Conservation (phyloP, 2,329 filamentous ascomycete genomes). For the Exophiala calicioides region DNA sequence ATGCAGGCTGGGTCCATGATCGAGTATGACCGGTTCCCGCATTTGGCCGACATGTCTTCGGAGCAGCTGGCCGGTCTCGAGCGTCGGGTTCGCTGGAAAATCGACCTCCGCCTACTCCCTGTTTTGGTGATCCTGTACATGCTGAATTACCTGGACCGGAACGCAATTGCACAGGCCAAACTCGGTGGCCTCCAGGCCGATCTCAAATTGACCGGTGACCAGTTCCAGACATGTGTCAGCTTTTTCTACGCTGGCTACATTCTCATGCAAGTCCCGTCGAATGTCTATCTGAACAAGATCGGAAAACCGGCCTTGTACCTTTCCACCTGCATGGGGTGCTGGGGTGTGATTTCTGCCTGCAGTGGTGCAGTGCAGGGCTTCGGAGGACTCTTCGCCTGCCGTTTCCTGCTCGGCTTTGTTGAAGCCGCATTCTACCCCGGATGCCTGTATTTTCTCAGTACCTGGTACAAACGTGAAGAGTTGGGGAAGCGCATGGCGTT, state of each 20-base stretch:
- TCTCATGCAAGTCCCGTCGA: conserved; percentile 53
- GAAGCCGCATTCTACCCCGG: conserved; percentile 60
- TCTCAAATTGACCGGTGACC: conserved; percentile 33
- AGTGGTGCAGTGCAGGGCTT: conserved; percentile 21
- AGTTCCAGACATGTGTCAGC: conserved; percentile 40
- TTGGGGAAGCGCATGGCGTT: conserved; percentile 47
- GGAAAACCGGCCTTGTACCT: conserved; percentile 52
- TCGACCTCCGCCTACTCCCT: conserved; percentile 68
- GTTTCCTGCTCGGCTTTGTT: conserved; percentile 36
- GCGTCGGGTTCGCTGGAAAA: conserved; percentile 65
- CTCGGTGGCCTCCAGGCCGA: conserved; percentile 55
- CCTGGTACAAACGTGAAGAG: conserved; percentile 45
- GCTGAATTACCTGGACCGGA: conserved; percentile 68
- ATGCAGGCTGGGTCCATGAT: too few species aligned
- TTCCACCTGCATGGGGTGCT: conserved; percentile 38
- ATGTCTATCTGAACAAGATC: conserved; percentile 37
- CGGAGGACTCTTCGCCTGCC: neutral
- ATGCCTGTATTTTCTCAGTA: conserved; percentile 44
- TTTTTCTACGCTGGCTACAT: conserved; percentile 62
- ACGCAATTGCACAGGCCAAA: conserved; percentile 59
- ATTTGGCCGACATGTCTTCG: conserved; percentile 26
- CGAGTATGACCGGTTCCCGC: too few species aligned
- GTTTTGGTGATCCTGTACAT: conserved; percentile 75
- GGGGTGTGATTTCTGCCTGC: conserved; percentile 39
- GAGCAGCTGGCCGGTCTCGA: conserved; percentile 58